phyloP scores from a whole-genome alignment of 1,284 basidiomycete species.

The Boletus sp. region DNA sequence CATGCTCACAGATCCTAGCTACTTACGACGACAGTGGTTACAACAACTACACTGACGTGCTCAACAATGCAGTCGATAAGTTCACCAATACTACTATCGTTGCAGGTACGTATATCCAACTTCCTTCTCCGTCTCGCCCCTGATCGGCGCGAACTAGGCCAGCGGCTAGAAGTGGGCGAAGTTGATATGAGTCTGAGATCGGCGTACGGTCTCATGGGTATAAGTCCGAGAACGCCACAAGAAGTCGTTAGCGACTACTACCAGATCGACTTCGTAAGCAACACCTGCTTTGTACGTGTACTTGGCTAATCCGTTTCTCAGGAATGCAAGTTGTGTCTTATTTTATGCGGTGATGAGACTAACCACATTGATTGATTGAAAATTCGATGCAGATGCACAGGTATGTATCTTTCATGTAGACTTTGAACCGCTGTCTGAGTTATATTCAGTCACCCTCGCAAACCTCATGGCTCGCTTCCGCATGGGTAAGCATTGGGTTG shows the following conservation, averaged over 20 bases:
- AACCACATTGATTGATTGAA: background rate
- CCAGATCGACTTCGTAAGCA: conserved; percentile 12
- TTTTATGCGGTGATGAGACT: background rate
- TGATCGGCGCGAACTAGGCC: conserved; percentile 1
- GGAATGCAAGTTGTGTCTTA: conserved; percentile 10
- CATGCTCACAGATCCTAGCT: background rate
- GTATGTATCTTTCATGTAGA: background rate
- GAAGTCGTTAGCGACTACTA: conserved; percentile 10
- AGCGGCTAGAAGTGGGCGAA: conserved; percentile 4
- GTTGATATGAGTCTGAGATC: conserved; percentile 14
- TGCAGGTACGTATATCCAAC: background rate
- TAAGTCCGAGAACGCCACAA: conserved; percentile 10
- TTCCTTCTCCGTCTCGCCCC: background rate
- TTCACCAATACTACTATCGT: conserved; percentile 5
- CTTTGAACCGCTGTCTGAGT: background rate
- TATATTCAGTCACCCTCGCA: conserved; percentile 6
- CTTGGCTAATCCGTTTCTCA: conserved; percentile 1
- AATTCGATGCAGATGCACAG: conserved; percentile 6
- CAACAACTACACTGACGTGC: conserved; percentile 11
- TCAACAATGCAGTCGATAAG: conserved; percentile 8
- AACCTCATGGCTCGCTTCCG: conserved; percentile 10
- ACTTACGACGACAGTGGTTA: conserved; percentile 12
- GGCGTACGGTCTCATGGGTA: conserved; percentile 11
- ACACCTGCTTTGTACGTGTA: background rate
- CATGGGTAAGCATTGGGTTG: conserved; percentile 3